Conservation (phyloP, 2,329 filamentous ascomycete genomes). For the Ophiocordyceps camponoti-saundersi region DNA sequence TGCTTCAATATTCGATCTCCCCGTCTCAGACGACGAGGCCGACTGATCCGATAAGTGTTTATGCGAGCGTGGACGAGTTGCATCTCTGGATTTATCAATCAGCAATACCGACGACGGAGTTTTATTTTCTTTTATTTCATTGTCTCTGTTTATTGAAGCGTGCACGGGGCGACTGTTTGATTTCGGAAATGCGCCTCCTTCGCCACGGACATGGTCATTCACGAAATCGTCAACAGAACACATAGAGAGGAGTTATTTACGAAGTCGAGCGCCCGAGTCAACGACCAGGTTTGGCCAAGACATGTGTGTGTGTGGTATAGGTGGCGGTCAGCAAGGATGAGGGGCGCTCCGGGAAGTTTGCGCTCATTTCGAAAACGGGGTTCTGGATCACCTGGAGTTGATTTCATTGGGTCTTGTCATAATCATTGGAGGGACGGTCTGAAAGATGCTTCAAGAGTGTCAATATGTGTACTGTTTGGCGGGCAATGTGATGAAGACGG, state of each 20-base stretch:
- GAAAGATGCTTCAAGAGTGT: conserved; percentile 3
- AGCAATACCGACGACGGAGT: conserved; percentile 4
- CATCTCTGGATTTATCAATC: conserved; percentile 4
- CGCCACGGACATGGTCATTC: conserved; percentile 17
- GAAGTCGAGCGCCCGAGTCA: conserved; percentile 13
- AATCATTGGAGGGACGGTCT: conserved; percentile 2
- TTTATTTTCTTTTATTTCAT: conserved; percentile 5
- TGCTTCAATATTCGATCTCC: conserved; percentile 9
- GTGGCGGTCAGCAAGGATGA: conserved; percentile 17
- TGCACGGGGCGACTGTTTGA: conserved; percentile 2
- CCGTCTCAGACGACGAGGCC: conserved; percentile 16
- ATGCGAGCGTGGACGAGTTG: conserved; percentile 8
- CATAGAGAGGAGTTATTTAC: conserved; percentile 25
- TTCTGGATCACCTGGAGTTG: conserved; percentile 19
- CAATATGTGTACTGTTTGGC: not conserved
- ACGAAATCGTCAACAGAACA: conserved; percentile 31
- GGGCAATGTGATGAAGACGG: not conserved
- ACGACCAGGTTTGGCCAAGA: conserved; percentile 16
- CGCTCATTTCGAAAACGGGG: conserved; percentile 11
- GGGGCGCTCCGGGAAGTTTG: conserved; percentile 14
- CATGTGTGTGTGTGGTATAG: conserved; percentile 8
- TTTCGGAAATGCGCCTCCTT: conserved; percentile 12
- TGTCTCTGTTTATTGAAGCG: conserved; percentile 6
- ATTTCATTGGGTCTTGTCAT: conserved; percentile 1
- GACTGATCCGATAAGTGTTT: conserved; percentile 23